A percentile compares a stretch with the other conserved stretches of the same genome.
Evolutionary conservation across 1,284 basidiomycete species (phyloP).

Genomic region (Malassezia yamatoensis): DNA sequence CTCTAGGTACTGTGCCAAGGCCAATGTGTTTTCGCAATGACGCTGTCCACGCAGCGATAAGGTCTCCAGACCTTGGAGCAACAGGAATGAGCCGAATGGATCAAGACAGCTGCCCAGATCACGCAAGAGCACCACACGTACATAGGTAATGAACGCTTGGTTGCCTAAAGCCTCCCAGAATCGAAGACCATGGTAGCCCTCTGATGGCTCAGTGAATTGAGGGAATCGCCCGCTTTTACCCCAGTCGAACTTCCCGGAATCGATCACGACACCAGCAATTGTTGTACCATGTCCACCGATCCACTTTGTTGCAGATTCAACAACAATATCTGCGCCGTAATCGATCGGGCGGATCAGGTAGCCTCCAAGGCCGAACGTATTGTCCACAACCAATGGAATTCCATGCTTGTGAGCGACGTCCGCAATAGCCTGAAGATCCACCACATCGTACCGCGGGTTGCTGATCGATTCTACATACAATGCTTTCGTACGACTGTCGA

Average conservation of each 20-base stretch:
- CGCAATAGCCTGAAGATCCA: slow-evolving; percentile 63
- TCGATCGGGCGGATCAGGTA: slow-evolving; percentile 66
- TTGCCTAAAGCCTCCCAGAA: slow-evolving; percentile 60
- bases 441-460: slow-evolving; percentile 68
- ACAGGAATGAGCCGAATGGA: slow-evolving; percentile 70
- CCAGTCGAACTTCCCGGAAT: slow-evolving; percentile 78
- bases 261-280: slow-evolving; percentile 71
- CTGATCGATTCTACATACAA: slow-evolving; percentile 74
- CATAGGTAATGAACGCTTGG: slow-evolving; percentile 63
- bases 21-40: slow-evolving; percentile 65
- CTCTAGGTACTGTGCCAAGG: slow-evolving; percentile 64
- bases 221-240: slow-evolving; percentile 65
- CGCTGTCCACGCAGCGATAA: slow-evolving; percentile 67
- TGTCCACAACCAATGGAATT: slow-evolving; percentile 75
- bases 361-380: slow-evolving; percentile 77
- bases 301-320: slow-evolving; percentile 83
- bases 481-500: slow-evolving; percentile 43
- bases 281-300: slow-evolving; percentile 81
- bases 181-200: slow-evolving; percentile 66
- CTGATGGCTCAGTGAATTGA: slow-evolving; percentile 67
- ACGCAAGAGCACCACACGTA: slow-evolving; percentile 64
- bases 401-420: slow-evolving; percentile 66
- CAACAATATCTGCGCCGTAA: slow-evolving; percentile 73
- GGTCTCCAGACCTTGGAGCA: slow-evolving; percentile 78
- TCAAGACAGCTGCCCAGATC: slow-evolving; percentile 67